phyloP scores from a whole-genome alignment of 768 basidiomycete species.

The Gautieria morchelliformis region DNA sequence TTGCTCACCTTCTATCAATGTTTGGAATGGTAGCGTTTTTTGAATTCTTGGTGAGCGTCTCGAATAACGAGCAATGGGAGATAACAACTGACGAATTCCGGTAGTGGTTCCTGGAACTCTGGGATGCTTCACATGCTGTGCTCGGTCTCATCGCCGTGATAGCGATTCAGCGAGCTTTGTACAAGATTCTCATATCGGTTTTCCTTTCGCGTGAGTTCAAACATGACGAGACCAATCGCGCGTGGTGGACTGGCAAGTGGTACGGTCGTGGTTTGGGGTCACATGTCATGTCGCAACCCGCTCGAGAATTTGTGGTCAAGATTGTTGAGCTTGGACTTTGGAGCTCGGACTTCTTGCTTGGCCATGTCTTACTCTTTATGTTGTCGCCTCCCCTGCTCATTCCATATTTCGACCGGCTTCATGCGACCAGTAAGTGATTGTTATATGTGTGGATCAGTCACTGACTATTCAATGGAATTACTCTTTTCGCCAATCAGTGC shows the following conservation, averaged over 20 bases:
- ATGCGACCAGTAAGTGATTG: constrained; percentile 55
- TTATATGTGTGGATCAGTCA: background rate
- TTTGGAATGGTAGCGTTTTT: constrained; percentile 85
- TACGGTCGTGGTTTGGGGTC: constrained; percentile 86
- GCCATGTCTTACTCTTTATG: constrained; percentile 77
- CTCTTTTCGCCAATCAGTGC: constrained; percentile 4
- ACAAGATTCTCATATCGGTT: constrained; percentile 89
- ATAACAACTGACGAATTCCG: background rate
- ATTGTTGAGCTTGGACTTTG: constrained; percentile 96
- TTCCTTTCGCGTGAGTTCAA: constrained; percentile 97
- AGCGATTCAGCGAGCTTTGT: constrained; percentile 83
- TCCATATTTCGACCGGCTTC: constrained; percentile 79
- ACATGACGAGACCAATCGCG: constrained; percentile 95
- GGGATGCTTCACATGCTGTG: constrained; percentile 95
- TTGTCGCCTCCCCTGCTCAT: constrained; percentile 78
- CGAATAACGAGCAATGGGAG: constrained; percentile 5
- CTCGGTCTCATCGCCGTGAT: constrained; percentile 86
- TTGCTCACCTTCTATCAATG: constrained; percentile 77
- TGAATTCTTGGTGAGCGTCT: constrained; percentile 79
- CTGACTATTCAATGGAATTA: constrained; percentile 53
- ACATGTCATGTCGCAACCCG: constrained; percentile 91
- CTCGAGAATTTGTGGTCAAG: constrained; percentile 96
- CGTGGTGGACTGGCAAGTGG: constrained; percentile 99
- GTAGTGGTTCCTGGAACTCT: constrained; percentile 93
- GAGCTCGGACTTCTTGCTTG: constrained; percentile 89